These are phyloP conservation scores for Thyridium curvatum DNA, from an alignment of 2,329 filamentous ascomycete genomes.

Conservation along the genomic window DNA sequence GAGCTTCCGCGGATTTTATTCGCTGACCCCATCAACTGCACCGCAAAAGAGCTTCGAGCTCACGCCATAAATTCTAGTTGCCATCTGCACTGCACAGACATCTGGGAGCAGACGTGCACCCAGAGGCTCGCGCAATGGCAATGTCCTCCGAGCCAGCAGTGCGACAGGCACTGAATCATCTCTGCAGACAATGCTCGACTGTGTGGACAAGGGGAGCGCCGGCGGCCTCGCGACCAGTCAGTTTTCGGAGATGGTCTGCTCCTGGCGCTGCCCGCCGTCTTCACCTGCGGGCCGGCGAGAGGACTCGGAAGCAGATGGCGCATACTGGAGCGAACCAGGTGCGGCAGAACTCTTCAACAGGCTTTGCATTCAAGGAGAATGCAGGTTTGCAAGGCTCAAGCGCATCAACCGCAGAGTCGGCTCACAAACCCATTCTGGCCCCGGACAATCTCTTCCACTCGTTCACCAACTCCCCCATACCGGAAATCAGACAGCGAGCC, in stretches of 20 bases:
- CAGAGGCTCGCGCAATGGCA: background rate
- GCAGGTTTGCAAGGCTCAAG: background rate
- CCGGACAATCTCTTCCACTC: constrained; percentile 88
- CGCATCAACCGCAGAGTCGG: background rate
- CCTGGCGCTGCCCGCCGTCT: too few relatives aligned
- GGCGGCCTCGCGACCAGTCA: too few relatives aligned
- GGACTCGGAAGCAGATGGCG: too few relatives aligned
- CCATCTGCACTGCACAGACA: background rate
- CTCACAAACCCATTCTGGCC: constrained; percentile 37
- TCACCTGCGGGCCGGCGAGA: too few relatives aligned
- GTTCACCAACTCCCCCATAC: constrained; percentile 81
- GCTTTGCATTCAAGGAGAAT: background rate
- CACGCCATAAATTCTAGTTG: too few relatives aligned
- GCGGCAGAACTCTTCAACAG: too few relatives aligned
- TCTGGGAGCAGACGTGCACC: background rate
- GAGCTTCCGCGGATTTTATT: too few relatives aligned
- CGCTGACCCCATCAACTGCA: too few relatives aligned
- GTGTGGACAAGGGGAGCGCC: too few relatives aligned
- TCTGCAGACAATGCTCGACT: constrained; percentile 15
- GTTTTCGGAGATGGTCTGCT: too few relatives aligned
- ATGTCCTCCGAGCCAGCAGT: constrained; percentile 12
- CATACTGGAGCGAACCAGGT: too few relatives aligned
- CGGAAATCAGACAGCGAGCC: constrained; percentile 79
- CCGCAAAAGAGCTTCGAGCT: too few relatives aligned
- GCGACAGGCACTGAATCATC: constrained; percentile 12